Evolutionary conservation across 371 early-diverging fungal genomes (phyloP).

Genomic region (Mucor circinelloides): DNA sequence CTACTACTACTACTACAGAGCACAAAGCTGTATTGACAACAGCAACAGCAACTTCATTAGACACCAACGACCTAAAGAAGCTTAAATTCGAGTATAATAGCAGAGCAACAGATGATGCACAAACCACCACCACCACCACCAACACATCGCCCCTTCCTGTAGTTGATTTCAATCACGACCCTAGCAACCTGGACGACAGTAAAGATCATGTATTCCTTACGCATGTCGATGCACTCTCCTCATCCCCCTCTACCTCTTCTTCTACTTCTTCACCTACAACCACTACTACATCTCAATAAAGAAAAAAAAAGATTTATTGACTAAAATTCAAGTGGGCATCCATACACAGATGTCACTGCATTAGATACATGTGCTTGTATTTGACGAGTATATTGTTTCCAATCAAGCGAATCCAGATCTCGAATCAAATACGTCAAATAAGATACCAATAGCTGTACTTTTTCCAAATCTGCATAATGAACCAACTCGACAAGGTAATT

Average conservation of each 20-base stretch:
- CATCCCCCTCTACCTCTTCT: background rate
- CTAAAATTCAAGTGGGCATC: constrained; percentile 14
- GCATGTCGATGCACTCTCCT: background rate
- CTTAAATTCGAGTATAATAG: background rate
- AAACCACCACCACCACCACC: background rate
- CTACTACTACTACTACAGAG: background rate
- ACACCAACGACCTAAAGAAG: background rate
- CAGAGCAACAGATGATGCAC: background rate
- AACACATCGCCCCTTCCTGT: background rate
- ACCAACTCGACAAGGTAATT: constrained; percentile 35
- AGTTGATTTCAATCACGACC: background rate
- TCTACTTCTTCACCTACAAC: background rate
- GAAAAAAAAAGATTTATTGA: background rate
- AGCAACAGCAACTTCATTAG: background rate
- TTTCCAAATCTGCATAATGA: constrained; percentile 30
- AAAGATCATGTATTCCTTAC: background rate
- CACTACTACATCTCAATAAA: background rate
- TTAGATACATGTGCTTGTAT: background rate
- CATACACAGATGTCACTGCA: constrained; percentile 3
- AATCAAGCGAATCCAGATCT: background rate
- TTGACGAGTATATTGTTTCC: background rate
- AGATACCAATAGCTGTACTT: constrained; percentile 31
- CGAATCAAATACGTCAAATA: constrained; percentile 25
- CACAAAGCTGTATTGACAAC: background rate
- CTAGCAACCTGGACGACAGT: background rate